These are phyloP conservation scores for Soucietia sequanensis DNA, from an alignment of 805 yeast species.

Conservation along the genomic window DNA sequence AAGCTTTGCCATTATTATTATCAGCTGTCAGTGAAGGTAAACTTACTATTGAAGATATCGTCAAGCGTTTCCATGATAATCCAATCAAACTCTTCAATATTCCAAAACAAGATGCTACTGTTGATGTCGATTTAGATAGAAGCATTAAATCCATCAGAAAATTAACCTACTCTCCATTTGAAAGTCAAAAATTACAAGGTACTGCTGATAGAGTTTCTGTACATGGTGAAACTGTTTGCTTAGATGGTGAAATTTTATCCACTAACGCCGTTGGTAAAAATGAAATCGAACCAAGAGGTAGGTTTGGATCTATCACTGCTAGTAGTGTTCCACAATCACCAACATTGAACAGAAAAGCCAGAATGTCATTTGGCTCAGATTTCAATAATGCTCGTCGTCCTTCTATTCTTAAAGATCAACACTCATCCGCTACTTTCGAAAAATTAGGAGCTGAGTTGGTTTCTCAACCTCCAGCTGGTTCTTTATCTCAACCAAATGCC, in stretches of 20 bases:
- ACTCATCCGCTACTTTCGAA: constrained; percentile 46
- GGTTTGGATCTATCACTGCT: constrained; percentile 35
- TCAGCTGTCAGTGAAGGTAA: constrained; percentile 75
- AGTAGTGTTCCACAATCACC: constrained; percentile 39
- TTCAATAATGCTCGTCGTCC: constrained; percentile 32
- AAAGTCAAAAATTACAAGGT: constrained; percentile 55
- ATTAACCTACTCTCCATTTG: constrained; percentile 19
- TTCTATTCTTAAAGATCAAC: constrained; percentile 41
- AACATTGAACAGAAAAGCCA: constrained; percentile 32
- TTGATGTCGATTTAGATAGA: constrained; percentile 85
- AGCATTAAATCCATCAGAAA: constrained; percentile 38
- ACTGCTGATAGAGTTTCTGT: constrained; percentile 86
- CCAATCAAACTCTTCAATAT: constrained; percentile 82
- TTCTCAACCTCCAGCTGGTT: constrained; percentile 69
- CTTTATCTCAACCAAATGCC: constrained; percentile 75
- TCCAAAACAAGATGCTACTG: constrained; percentile 73
- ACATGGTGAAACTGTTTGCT: constrained; percentile 74
- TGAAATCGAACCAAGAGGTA: constrained; percentile 45
- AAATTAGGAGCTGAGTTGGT: constrained; percentile 65
- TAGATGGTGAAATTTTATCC: constrained; percentile 75
- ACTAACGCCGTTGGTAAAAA: constrained; percentile 59
- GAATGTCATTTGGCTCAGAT: constrained; percentile 27
- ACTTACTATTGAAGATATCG: constrained; percentile 70
- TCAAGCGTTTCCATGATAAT: constrained; percentile 69
- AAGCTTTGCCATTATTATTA: constrained; percentile 77